A percentile compares a stretch with the other conserved stretches of the same genome.
Evolutionary conservation across 768 basidiomycete species (phyloP).

Genomic region (Lactarius akahatsu): DNA sequence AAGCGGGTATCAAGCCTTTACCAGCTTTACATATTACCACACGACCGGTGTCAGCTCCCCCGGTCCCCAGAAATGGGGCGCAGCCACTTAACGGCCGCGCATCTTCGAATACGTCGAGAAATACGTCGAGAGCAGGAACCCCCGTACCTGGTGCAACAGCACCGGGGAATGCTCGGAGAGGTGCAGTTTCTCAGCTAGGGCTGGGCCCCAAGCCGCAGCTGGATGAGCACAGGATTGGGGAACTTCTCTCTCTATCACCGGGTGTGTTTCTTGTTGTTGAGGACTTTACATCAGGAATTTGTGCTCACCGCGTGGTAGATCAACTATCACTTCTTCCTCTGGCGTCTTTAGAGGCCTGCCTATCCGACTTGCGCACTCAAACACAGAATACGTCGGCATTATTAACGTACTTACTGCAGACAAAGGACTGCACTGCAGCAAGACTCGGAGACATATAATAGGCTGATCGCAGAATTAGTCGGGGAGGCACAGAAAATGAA

Average conservation of each 20-base stretch:
- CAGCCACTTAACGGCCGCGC: conserved; percentile 36
- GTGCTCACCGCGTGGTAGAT: conserved; percentile 46
- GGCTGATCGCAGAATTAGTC: conserved; percentile 88
- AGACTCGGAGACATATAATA: conserved; percentile 87
- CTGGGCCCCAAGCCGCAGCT: conserved; percentile 80
- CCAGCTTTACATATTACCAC: conserved; percentile 83
- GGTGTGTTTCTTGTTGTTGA: conserved; percentile 45
- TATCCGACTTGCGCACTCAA: conserved; percentile 66
- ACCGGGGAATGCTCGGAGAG: conserved; percentile 39
- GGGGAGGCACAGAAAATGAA: conserved; percentile 86
- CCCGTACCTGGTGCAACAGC: conserved; percentile 41
- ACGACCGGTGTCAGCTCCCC: conserved; percentile 78
- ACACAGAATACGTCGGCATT: conserved; percentile 74
- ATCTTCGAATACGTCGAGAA: conserved; percentile 50
- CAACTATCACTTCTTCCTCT: conserved; percentile 71
- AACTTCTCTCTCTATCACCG: conserved; percentile 61
- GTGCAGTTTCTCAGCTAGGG: conserved; percentile 41
- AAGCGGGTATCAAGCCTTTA: conserved; percentile 59
- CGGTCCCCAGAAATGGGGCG: conserved; percentile 49
- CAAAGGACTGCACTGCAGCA: conserved; percentile 79
- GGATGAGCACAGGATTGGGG: conserved; percentile 61
- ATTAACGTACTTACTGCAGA: conserved; percentile 80
- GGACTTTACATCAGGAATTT: background rate
- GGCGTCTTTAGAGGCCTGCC: conserved; percentile 59
- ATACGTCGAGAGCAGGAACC: conserved; percentile 52